These are phyloP conservation scores for Lipomyces mesembrius DNA, from an alignment of 805 yeast genomes.

Conservation along the genomic window DNA sequence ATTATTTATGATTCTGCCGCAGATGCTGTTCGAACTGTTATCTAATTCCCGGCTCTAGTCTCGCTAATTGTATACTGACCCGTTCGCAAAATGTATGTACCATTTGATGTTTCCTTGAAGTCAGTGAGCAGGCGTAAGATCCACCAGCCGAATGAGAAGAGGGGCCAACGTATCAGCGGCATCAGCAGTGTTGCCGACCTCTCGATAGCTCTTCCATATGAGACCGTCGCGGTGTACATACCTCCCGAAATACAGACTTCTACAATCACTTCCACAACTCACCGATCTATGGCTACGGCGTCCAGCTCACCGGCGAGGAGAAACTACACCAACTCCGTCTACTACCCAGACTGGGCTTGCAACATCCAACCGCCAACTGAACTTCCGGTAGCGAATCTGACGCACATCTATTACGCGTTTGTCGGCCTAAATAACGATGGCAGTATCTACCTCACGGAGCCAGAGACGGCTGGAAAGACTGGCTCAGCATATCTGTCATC, in stretches of 20 bases:
- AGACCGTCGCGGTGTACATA: neutral
- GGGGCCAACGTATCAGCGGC: neutral
- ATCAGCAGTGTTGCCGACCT: neutral
- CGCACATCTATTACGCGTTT: constrained; percentile 81
- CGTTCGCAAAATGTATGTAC: neutral
- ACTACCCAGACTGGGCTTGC: constrained; percentile 35
- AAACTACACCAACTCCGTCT: constrained; percentile 21
- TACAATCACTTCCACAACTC: neutral
- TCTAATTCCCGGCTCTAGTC: neutral
- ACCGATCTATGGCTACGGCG: neutral
- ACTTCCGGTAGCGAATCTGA: constrained; percentile 59
- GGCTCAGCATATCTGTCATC: constrained; percentile 10
- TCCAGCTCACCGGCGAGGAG: neutral
- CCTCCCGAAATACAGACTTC: neutral
- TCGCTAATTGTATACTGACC: neutral
- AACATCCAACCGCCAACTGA: constrained; percentile 44
- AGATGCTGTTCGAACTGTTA: too few species aligned
- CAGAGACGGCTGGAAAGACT: constrained; percentile 14
- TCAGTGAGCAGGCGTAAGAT: neutral
- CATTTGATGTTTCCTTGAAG: neutral
- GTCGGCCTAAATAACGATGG: constrained; percentile 62
- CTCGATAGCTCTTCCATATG: neutral
- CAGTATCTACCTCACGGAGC: constrained; percentile 54
- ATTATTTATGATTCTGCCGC: too few species aligned
- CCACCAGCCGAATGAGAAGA: neutral